Evolutionary conservation across 768 basidiomycete species (phyloP), one percentile per base, ranked within the genome.

Genomic region (Coprinopsis cinerea): DNA sequence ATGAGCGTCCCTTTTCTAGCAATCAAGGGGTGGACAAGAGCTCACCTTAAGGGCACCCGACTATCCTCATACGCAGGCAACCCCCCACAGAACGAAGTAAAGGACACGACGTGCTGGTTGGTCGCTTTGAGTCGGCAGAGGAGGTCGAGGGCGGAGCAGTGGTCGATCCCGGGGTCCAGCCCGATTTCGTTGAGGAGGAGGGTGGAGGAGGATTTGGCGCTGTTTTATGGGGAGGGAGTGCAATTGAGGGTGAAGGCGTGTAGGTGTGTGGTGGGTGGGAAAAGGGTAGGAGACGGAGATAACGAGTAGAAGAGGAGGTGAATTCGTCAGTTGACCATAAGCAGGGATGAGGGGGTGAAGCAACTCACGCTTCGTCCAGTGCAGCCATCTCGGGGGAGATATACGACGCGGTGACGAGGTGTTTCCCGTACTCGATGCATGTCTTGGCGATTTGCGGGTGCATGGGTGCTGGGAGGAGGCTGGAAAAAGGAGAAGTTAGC

Each of bases 31-130:
- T n/a, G n/a, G n/a, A n/a, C n/a, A n/a, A n/a, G n/a, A n/a, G n/a
- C n/a, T n/a, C n/a, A n/a, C n/a, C n/a, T n/a, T n/a, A n/a, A n/a
- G n/a, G n/a, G n/a, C 17, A 86, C 86, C 0, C 89, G 89, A 0
- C 85, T 83, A 0, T n/a, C n/a, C n/a, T n/a, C n/a, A n/a, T n/a
- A n/a, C n/a, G n/a, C n/a, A n/a, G 94, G 94, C 3, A 97, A 71
- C 1, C 94, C 94, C 1, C 94, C 94, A 49, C 94, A 97, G 73
- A 94, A 94, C 1, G 90, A 92, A 1, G 81, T 81, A 63, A 95
- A 96, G 0, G 87, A 84, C 0, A 75, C 60, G 9, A 92, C 72
- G 13, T 69, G 63, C 62, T 81, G 85, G 18, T 72, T 74, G 55
- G 79, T 65, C 7, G 64, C 58, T 30, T 71, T 71, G 2, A 87